Evolutionary conservation across 768 basidiomycete species (phyloP).

Genomic region (Mycena belliarum): DNA sequence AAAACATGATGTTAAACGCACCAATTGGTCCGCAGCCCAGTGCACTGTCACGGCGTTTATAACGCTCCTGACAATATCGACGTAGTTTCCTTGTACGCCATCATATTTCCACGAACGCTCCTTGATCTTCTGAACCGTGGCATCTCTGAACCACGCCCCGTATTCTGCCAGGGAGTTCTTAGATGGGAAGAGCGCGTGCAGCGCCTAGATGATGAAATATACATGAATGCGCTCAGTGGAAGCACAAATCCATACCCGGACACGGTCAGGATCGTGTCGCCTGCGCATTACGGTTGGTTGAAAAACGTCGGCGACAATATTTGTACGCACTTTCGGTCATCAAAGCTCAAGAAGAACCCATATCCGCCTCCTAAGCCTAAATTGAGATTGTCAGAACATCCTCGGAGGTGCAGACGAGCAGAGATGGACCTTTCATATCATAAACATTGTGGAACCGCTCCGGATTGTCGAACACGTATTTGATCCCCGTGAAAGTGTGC

Average conservation of each 20-base stretch:
- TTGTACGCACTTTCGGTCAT: constrained; percentile 26
- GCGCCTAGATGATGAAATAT: constrained; percentile 11
- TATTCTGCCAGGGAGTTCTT: constrained; percentile 23
- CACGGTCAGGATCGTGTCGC: constrained; percentile 14
- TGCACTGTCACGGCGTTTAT: constrained; percentile 39
- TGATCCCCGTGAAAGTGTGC: constrained; percentile 31
- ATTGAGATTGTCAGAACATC: background rate
- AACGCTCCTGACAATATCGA: constrained; percentile 47
- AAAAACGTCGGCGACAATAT: too few relatives aligned
- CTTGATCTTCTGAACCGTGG: constrained; percentile 22
- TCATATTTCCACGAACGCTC: constrained; percentile 29
- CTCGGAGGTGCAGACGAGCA: background rate
- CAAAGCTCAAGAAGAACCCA: constrained; percentile 33
- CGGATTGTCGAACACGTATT: constrained; percentile 31
- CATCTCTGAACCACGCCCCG: constrained; percentile 27
- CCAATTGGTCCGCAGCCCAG: constrained; percentile 42
- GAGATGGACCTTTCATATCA: constrained; percentile 20
- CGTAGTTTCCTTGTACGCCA: constrained; percentile 29
- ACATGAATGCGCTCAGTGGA: too few relatives aligned
- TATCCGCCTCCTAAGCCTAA: constrained; percentile 24
- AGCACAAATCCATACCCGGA: background rate
- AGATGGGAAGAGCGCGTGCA: constrained; percentile 31
- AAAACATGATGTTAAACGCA: constrained; percentile 17
- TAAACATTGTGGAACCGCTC: constrained; percentile 31
- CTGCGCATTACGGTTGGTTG: constrained; percentile 12